Base-by-base conservation (phyloP, 2,329 filamentous ascomycete species). In the Aspergillus texensis region DNA sequence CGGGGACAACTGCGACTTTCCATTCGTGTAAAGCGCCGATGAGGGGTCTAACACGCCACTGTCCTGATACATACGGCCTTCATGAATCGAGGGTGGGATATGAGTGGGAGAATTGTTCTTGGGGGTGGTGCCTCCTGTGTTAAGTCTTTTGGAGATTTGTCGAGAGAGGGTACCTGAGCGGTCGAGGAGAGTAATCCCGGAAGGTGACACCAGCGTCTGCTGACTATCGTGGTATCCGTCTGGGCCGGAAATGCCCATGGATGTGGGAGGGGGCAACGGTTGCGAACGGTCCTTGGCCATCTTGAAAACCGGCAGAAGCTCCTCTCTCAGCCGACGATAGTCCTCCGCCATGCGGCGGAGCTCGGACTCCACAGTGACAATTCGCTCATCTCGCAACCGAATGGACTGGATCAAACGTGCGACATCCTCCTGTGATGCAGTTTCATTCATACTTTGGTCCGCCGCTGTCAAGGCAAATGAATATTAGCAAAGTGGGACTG, bases 211-310 rank as follows among this genome's bases (percentile, higher is more conserved):
- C 19, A 81, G 75, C 79, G 82, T 73, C 78, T 79, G 70, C 78
- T 79, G 70, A 77, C 68, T 70, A 36, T 77, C 73, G 26, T 73
- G 68, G 43, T 71, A 68, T 41, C 57, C 66, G 19, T 76, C 75
- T 48, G 62, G 60, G 50, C 53, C 63, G 11, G 69, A 64, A 1
- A 57, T 65, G 14, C 68, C 66, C 2, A 70, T 60, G 36, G 73
- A 67, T n/a, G 80, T 80, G 45, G 80, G 79, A 57, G 82, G 82
- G 39, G 94, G 94, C 26, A 98, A 83, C 41, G 94, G 94, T 74
- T 97, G 92, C 68, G 93, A 91, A 71, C 91, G 91, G 75, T 98
- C 94, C 81, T 98, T 98, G 72, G 90, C 91, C 73, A 97, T 88
- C 66, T 94, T 92, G 72, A 97, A 88, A 24, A 96, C 90, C 4